Percentiles rank a stretch among this genome's conserved stretches.
Evolutionary conservation across 768 basidiomycete genomes (phyloP).

Genomic region (Tulasnella sp.): DNA sequence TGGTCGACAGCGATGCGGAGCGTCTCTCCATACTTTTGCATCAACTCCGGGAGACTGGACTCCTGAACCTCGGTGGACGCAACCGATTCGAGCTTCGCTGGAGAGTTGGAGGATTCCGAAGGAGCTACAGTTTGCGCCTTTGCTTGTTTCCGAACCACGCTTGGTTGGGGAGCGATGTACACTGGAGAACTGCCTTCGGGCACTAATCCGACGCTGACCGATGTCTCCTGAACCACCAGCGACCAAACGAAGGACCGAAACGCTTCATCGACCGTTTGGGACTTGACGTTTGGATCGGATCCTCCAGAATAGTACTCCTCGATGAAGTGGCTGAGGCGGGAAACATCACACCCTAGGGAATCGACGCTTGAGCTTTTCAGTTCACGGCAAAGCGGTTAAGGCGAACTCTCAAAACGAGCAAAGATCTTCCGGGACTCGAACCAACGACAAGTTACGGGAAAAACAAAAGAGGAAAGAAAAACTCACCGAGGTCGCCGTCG

Average conservation of each 20-base stretch:
- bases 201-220: conserved; percentile 67
- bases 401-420: conserved; percentile 30
- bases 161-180: conserved; percentile 71
- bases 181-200: conserved; percentile 59
- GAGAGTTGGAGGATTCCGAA: neutral
- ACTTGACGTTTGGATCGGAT: conserved; percentile 30
- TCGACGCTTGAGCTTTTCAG: neutral
- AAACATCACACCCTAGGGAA: conserved; percentile 62
- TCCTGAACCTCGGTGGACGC: conserved; percentile 45
- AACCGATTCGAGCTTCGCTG: conserved; percentile 45
- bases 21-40: conserved; percentile 53
- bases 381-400: conserved; percentile 24
- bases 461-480: neutral
- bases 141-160: conserved; percentile 38
- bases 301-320: conserved; percentile 56
- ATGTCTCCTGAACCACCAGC: conserved; percentile 67
- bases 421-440: conserved; percentile 16
- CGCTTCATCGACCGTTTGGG: conserved; percentile 65
- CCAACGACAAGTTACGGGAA: neutral
- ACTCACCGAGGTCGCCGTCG: conserved; percentile 85
- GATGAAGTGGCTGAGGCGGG: conserved; percentile 69
- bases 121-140: conserved; percentile 17
- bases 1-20: conserved; percentile 73
- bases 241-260: conserved; percentile 83
- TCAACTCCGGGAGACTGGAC: conserved; percentile 55